Conservation (phyloP, 2,329 filamentous ascomycete genomes). For the Elsinoe arachidis region DNA sequence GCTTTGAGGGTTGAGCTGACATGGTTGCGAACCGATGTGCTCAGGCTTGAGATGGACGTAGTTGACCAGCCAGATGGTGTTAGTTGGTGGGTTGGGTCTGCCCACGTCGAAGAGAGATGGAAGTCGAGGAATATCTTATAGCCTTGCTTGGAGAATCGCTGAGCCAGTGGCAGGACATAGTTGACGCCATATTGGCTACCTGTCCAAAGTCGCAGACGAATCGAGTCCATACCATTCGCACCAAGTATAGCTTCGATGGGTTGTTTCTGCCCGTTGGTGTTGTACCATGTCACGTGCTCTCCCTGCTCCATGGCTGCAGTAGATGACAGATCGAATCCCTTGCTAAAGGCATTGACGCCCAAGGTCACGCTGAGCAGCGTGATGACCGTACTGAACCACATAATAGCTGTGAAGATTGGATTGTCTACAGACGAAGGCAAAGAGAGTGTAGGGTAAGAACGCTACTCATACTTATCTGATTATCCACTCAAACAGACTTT, state of each 20-base stretch:
- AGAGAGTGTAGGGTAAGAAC: neutral
- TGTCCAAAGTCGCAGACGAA: slow-evolving; percentile 24
- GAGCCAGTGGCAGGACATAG: slow-evolving; percentile 28
- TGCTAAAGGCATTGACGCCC: neutral
- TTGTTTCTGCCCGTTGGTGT: neutral
- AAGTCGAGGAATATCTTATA: slow-evolving; percentile 32
- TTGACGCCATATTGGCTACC: slow-evolving; percentile 22
- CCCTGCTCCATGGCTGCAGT: slow-evolving; percentile 12
- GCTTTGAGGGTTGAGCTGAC: slow-evolving; percentile 31
- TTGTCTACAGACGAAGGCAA: neutral
- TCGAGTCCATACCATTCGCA: slow-evolving; percentile 30
- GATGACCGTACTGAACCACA: neutral
- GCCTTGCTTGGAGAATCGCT: slow-evolving; percentile 27
- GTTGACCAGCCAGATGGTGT: slow-evolving; percentile 30
- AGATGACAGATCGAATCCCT: slow-evolving; percentile 15
- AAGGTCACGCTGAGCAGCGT: neutral
- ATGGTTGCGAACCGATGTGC: slow-evolving; percentile 27
- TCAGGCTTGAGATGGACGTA: slow-evolving; percentile 28
- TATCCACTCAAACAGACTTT: too few relatives aligned
- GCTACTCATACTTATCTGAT: too few relatives aligned
- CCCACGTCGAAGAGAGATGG: slow-evolving; percentile 27
- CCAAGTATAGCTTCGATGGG: slow-evolving; percentile 26
- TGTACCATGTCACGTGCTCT: slow-evolving; percentile 8
- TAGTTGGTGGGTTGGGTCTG: slow-evolving; percentile 30
- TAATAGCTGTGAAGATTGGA: neutral